phyloP scores from a whole-genome alignment of 306 rosid species.

The Elaeagnus macrophylla region DNA sequence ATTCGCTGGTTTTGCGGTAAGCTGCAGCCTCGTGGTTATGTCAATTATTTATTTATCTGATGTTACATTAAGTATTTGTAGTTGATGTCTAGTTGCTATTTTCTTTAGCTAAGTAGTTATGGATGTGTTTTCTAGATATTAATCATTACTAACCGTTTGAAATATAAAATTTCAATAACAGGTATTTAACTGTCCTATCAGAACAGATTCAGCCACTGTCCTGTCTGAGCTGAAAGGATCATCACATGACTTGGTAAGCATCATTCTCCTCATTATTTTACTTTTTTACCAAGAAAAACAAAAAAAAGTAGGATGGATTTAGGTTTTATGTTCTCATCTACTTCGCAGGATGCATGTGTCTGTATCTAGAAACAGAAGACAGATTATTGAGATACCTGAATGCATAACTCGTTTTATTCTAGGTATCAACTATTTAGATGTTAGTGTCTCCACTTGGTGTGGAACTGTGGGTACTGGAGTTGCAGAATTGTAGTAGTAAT shows the following conservation, averaged over 20 bases:
- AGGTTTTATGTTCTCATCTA: too few relatives aligned
- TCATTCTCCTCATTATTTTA: not conserved
- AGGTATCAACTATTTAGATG: too few relatives aligned
- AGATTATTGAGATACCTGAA: too few relatives aligned
- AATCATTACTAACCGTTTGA: slow-evolving; percentile 17
- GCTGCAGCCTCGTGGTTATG: not conserved
- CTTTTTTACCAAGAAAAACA: too few relatives aligned
- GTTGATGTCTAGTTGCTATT: too few relatives aligned
- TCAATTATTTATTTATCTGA: not conserved
- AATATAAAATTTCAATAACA: slow-evolving; percentile 23
- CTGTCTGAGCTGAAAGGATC: slow-evolving; percentile 77
- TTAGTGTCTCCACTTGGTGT: too few relatives aligned
- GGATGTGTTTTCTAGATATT: not conserved
- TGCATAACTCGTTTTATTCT: too few relatives aligned
- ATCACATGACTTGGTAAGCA: slow-evolving; percentile 89
- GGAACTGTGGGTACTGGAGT: too few relatives aligned
- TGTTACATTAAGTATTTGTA: not conserved
- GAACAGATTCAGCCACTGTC: slow-evolving; percentile 77
- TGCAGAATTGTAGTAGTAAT: too few relatives aligned
- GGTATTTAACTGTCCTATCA: slow-evolving; percentile 97
- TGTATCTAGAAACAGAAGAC: too few relatives aligned
- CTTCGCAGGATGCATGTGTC: too few relatives aligned
- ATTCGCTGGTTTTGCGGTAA: slow-evolving; percentile 98
- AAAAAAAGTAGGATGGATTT: too few relatives aligned
- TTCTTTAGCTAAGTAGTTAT: not conserved